A percentile compares a stretch with the other conserved stretches of the same genome.
Evolutionary conservation across 2,329 filamentous ascomycete genomes (phyloP).

Genomic region (Hortaea werneckii): DNA sequence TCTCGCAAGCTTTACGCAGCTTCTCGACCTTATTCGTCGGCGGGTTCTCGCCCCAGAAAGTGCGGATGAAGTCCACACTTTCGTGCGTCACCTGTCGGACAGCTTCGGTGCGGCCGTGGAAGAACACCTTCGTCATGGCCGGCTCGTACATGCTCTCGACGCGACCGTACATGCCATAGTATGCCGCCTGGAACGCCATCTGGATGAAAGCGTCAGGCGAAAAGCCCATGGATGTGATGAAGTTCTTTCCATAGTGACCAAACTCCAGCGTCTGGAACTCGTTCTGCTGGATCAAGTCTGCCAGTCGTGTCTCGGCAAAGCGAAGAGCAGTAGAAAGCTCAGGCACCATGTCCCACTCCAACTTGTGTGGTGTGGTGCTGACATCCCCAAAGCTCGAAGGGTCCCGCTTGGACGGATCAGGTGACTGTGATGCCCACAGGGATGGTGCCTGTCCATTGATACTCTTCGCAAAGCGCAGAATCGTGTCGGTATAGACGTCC

Average conservation of each 20-base stretch:
- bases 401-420: slow-evolving; percentile 85
- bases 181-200: slow-evolving; percentile 97
- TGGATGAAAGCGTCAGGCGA: slow-evolving; percentile 96
- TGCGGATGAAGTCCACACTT: slow-evolving; percentile 77
- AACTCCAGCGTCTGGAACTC: slow-evolving; percentile 93
- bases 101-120: slow-evolving; percentile 90
- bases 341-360: slow-evolving; percentile 95
- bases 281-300: slow-evolving; percentile 91
- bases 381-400: slow-evolving; percentile 88
- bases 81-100: slow-evolving; percentile 77
- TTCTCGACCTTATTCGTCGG: slow-evolving; percentile 75
- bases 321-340: slow-evolving; percentile 84
- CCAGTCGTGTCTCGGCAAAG: slow-evolving; percentile 88
- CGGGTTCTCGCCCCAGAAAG: slow-evolving; percentile 89
- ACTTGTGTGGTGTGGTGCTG: slow-evolving; percentile 84
- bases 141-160: slow-evolving; percentile 95
- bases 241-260: slow-evolving; percentile 82
- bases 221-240: slow-evolving; percentile 94
- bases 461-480: slow-evolving; percentile 83
- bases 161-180: slow-evolving; percentile 90
- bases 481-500: slow-evolving; percentile 94
- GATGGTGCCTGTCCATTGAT: slow-evolving; percentile 92
- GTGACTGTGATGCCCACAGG: slow-evolving; percentile 81
- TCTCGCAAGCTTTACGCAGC: slow-evolving; percentile 70
- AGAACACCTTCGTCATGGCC: slow-evolving; percentile 91